These are phyloP conservation scores for Trametes maxima DNA, from an alignment of 768 basidiomycete species.

Conservation along the genomic window DNA sequence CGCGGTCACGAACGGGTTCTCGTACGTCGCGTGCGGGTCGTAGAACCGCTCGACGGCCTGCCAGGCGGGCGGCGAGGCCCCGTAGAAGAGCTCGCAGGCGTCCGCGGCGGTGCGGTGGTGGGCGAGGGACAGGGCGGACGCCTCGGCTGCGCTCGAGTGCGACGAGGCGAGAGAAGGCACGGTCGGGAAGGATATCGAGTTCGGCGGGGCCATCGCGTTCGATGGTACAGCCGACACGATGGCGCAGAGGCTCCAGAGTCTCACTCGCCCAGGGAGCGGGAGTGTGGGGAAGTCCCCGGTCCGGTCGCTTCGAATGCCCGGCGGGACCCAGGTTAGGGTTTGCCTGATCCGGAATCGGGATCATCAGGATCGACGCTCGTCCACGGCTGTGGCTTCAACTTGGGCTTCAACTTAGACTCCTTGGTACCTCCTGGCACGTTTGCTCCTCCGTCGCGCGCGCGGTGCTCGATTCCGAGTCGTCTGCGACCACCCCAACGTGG, in stretches of 20 bases:
- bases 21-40: slow-evolving; percentile 75
- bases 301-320: no score
- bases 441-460: background rate
- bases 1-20: slow-evolving; percentile 78
- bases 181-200: slow-evolving; percentile 15
- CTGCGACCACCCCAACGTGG: background rate
- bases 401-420: background rate
- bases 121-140: slow-evolving; percentile 32
- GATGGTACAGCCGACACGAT: background rate
- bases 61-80: slow-evolving; percentile 50
- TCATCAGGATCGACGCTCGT: slow-evolving; percentile 1
- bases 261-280: background rate
- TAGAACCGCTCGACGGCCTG: slow-evolving; percentile 64
- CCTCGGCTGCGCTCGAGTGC: slow-evolving; percentile 11
- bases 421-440: background rate
- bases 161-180: slow-evolving; percentile 5
- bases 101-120: slow-evolving; percentile 63
- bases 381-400: background rate
- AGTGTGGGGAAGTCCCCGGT: no score
- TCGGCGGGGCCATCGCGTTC: slow-evolving; percentile 5
- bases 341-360: slow-evolving; percentile 6
- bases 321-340: slow-evolving; percentile 1
- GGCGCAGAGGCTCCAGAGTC: background rate
- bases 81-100: slow-evolving; percentile 71
- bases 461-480: background rate